Percentiles rank a stretch among this genome's conserved stretches.
Conservation (phyloP, 2,329 filamentous ascomycete species). For the Raffaelea ambrosiae region DNA sequence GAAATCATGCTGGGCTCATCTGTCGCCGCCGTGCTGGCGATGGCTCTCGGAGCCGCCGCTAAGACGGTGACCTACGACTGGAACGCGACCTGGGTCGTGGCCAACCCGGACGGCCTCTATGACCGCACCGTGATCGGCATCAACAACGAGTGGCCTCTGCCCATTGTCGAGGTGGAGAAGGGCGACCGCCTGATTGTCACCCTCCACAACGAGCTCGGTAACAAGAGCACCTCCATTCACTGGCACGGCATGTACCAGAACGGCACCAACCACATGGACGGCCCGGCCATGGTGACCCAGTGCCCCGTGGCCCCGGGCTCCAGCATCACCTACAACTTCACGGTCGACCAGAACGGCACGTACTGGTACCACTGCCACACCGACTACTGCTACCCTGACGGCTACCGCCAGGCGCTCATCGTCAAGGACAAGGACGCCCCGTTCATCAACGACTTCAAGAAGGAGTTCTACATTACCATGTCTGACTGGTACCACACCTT, state of each 20-base stretch:
- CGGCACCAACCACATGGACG: conserved; percentile 63
- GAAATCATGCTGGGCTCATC: conserved; percentile 8
- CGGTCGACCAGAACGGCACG: conserved; percentile 50
- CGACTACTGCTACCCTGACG: conserved; percentile 61
- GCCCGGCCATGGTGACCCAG: conserved; percentile 56
- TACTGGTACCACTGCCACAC: conserved; percentile 75
- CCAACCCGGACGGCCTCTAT: conserved; percentile 61
- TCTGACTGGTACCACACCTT: conserved; percentile 64
- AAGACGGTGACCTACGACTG: conserved; percentile 52
- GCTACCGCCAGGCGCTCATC: conserved; percentile 22
- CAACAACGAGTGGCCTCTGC: conserved; percentile 69
- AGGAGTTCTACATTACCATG: conserved; percentile 56
- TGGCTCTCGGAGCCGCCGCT: conserved; percentile 19
- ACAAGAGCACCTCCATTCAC: conserved; percentile 55
- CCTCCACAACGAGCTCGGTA: conserved; percentile 49
- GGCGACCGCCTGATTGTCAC: conserved; percentile 55
- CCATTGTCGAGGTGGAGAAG: conserved; percentile 51
- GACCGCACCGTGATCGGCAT: conserved; percentile 65
- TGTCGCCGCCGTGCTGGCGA: conserved; percentile 5
- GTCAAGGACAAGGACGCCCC: conserved; percentile 49
- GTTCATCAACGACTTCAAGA: conserved; percentile 47
- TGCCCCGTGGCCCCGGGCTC: conserved; percentile 56
- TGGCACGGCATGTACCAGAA: conserved; percentile 68
- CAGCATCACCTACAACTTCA: conserved; percentile 64
- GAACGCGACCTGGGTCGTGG: conserved; percentile 61